Percentiles rank a stretch among this genome's conserved stretches.
These are phyloP conservation scores for Fusarium sp. DNA, from an alignment of 2,329 filamentous ascomycete genomes.

Conservation along the genomic window DNA sequence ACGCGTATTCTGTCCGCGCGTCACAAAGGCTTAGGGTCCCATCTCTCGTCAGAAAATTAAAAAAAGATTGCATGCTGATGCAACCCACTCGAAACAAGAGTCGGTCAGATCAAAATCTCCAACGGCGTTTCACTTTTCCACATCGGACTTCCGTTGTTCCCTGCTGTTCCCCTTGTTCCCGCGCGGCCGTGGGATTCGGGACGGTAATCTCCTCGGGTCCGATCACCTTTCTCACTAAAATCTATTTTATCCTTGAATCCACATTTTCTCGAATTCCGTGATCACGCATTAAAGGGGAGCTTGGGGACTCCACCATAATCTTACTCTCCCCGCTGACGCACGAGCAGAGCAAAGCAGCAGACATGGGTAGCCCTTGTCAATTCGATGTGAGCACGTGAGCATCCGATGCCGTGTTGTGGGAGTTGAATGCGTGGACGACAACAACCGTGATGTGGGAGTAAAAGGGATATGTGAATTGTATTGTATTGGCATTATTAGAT, in stretches of 20 bases:
- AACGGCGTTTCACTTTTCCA: neutral
- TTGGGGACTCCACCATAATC: constrained; percentile 2
- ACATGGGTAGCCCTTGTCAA: neutral
- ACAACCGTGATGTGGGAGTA: neutral
- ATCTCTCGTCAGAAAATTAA: neutral
- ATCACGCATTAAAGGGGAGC: neutral
- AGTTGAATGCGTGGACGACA: too few relatives aligned
- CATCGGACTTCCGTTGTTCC: neutral
- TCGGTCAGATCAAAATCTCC: neutral
- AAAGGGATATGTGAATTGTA: neutral
- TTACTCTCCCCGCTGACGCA: neutral
- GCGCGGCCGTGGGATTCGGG: neutral
- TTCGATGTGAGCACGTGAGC: neutral
- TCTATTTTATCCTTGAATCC: neutral
- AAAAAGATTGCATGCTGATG: too few relatives aligned
- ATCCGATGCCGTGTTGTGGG: neutral
- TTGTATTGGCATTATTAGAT: constrained; percentile 1
- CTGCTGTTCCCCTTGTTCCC: too few relatives aligned
- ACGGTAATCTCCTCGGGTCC: neutral
- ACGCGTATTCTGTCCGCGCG: neutral
- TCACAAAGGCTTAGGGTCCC: neutral
- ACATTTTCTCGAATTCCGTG: neutral
- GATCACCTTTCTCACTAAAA: neutral
- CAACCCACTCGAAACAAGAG: neutral
- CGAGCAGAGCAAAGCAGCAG: neutral